Evolutionary conservation across 2,329 filamentous ascomycete species (phyloP).

Genomic region (Thelonectria blattea): DNA sequence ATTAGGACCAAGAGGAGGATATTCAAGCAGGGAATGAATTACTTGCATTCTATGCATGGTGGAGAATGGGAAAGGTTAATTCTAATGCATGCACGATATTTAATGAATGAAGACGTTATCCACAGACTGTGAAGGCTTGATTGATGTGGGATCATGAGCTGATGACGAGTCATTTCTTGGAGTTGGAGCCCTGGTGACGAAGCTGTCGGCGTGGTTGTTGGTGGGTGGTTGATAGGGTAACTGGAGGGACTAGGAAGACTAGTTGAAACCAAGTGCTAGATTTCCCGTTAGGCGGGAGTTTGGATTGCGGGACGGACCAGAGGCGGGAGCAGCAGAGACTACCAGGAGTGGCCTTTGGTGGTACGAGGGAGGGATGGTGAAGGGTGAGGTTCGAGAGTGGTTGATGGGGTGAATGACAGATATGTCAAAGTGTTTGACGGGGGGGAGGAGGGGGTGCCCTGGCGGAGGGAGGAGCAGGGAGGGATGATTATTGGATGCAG

Average conservation of each 20-base stretch:
- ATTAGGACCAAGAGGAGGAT: neutral
- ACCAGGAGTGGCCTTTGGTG: neutral
- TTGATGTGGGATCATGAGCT: neutral
- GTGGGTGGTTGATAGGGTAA: slow-evolving; percentile 34
- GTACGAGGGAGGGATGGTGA: neutral
- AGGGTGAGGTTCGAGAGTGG: neutral
- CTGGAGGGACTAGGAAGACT: slow-evolving; percentile 5
- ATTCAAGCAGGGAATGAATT: neutral
- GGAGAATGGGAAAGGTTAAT: slow-evolving; percentile 14
- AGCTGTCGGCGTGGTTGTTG: neutral
- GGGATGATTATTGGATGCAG: neutral
- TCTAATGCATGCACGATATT: slow-evolving; percentile 25
- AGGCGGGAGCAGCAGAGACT: neutral
- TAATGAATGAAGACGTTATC: neutral
- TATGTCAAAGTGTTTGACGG: neutral
- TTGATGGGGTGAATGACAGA: slow-evolving; percentile 13
- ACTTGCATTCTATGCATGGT: slow-evolving; percentile 1
- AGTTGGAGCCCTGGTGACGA: neutral
- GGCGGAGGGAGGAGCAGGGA: neutral
- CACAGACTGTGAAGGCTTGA: neutral
- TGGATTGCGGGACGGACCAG: neutral
- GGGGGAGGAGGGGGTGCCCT: neutral
- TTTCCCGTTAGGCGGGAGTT: slow-evolving; percentile 1
- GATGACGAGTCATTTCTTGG: neutral
- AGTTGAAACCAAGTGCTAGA: slow-evolving; percentile 2